Evolutionary conservation across 139 green algal genomes (phyloP).

Genomic region (Chlamydomonas eustigma): DNA sequence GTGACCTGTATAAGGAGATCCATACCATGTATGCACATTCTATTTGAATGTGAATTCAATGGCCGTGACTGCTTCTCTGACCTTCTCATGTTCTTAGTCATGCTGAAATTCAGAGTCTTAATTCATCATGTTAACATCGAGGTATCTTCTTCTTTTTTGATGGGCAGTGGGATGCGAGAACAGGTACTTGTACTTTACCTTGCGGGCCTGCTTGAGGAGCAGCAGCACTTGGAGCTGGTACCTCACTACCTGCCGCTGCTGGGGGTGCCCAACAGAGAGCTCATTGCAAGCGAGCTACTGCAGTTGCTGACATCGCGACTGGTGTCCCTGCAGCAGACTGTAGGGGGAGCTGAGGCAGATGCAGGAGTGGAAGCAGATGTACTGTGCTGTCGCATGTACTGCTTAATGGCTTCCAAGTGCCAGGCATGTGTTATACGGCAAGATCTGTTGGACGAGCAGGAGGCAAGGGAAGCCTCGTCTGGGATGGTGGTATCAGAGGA

Average conservation of each 20-base stretch:
- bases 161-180: constrained; percentile 7
- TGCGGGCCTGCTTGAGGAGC: constrained; percentile 25
- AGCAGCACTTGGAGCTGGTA: constrained; percentile 9
- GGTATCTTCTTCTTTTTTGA: too few species aligned
- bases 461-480: too few species aligned
- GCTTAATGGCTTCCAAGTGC: not conserved
- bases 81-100: too few species aligned
- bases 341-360: not conserved
- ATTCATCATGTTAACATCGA: too few species aligned
- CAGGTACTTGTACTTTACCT: constrained; percentile 25
- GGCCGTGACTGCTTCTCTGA: not conserved
- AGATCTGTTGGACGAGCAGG: not conserved
- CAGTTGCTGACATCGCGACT: constrained; percentile 1
- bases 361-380: not conserved
- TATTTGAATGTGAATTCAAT: too few species aligned
- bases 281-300: constrained; percentile 4
- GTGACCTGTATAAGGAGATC: too few species aligned
- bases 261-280: not conserved
- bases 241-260: constrained; percentile 17
- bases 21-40: too few species aligned
- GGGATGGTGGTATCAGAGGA: too few species aligned
- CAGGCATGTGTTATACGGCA: not conserved
- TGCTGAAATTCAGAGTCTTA: too few species aligned
- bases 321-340: not conserved
- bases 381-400: not conserved